Conservation (phyloP, 768 basidiomycete genomes). For the Phlebiopsis gigantea region DNA sequence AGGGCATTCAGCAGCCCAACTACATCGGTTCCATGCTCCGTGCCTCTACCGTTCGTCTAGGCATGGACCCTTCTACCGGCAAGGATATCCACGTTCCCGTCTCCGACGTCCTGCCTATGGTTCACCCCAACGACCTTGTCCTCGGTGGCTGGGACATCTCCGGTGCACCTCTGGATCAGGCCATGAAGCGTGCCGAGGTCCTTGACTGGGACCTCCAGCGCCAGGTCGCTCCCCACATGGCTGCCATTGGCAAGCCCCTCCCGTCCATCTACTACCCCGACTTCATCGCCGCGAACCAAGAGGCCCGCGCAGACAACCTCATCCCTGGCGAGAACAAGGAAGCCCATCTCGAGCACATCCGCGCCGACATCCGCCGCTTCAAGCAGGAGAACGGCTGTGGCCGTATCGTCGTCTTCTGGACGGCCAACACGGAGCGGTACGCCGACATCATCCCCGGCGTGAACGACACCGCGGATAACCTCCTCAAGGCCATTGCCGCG, state of each 20-base stretch:
- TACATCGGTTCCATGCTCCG: constrained; percentile 96
- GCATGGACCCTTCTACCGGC: constrained; percentile 69
- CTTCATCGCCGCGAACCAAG: constrained; percentile 98
- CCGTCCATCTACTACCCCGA: constrained; percentile 97
- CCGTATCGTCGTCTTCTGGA: constrained; percentile 94
- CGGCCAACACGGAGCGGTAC: constrained; percentile 98
- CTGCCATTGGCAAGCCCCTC: constrained; percentile 71
- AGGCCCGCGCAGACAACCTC: constrained; percentile 91
- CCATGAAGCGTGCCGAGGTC: constrained; percentile 91
- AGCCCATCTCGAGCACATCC: constrained; percentile 85
- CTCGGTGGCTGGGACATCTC: constrained; percentile 99
- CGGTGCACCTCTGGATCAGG: constrained; percentile 74
- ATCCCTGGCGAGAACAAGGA: constrained; percentile 84
- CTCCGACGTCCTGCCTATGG: constrained; percentile 92
- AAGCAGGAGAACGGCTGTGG: constrained; percentile 80
- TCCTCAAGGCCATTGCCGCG: constrained; percentile 73
- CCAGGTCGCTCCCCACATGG: constrained; percentile 86
- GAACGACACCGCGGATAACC: constrained; percentile 88
- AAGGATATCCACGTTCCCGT: constrained; percentile 93
- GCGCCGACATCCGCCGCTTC: constrained; percentile 91
- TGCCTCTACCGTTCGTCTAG: constrained; percentile 91
- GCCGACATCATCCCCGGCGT: constrained; percentile 90
- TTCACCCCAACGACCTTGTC: constrained; percentile 96
- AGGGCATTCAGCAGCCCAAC: constrained; percentile 89
- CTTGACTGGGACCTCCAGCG: constrained; percentile 96